Conservation (phyloP, 108 stramenopile genomes). For the Craspedostauros australis region DNA sequence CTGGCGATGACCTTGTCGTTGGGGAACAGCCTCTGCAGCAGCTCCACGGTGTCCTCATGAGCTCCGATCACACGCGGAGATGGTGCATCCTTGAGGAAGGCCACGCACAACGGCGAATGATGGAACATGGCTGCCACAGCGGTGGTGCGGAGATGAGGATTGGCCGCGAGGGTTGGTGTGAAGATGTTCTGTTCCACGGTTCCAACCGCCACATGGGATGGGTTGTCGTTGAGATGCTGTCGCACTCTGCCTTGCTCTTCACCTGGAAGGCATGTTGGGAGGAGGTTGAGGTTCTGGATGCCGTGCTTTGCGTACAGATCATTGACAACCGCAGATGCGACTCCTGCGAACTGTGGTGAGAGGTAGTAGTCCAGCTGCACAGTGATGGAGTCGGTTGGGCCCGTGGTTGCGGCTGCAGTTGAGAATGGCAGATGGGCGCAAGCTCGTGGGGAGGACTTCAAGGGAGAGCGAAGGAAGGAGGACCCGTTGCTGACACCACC, state of each 20-base stretch:
- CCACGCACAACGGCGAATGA: constrained; percentile 32
- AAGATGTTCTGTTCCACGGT: constrained; percentile 45
- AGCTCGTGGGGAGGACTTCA: no score
- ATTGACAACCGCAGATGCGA: constrained; percentile 26
- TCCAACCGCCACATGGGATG: constrained; percentile 20
- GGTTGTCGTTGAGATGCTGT: constrained; percentile 13
- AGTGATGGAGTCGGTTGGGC: no score
- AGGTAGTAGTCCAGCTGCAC: constrained; percentile 42
- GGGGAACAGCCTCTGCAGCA: constrained; percentile 28
- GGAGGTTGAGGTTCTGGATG: constrained; percentile 24
- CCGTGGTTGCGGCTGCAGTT: no score
- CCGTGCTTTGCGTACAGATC: constrained; percentile 26
- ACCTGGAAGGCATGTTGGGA: constrained; percentile 43
- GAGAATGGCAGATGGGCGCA: no score
- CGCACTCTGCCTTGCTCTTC: constrained; percentile 25
- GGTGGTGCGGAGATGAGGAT: constrained; percentile 23
- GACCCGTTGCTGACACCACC: no score
- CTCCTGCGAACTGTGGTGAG: constrained; percentile 35
- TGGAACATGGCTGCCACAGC: constrained; percentile 43
- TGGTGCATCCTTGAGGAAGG: constrained; percentile 16
- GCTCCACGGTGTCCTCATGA: constrained; percentile 38
- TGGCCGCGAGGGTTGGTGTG: constrained; percentile 19
- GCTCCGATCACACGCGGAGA: constrained; percentile 18
- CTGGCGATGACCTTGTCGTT: constrained; percentile 22
- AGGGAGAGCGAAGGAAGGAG: no score